Conservation (phyloP, 2,329 filamentous ascomycete species). For the Claviceps spartinae region DNA sequence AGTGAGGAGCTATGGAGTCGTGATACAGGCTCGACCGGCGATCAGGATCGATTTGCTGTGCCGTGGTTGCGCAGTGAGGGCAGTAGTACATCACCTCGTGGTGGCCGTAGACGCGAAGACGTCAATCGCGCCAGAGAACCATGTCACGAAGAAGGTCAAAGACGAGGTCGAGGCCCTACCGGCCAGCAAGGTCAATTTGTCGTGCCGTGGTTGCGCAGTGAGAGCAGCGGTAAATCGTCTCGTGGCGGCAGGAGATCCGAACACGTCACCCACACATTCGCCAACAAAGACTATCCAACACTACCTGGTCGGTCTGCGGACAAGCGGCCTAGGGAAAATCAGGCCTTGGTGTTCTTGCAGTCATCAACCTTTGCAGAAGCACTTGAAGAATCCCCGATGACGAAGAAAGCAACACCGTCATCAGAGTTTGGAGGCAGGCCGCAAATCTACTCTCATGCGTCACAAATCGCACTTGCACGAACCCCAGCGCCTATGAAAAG, state of each 20-base stretch:
- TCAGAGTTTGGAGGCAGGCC: neutral
- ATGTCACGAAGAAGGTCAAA: neutral
- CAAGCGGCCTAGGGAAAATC: neutral
- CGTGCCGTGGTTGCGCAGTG: neutral
- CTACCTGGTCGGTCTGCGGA: neutral
- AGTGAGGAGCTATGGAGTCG: neutral
- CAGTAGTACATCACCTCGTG: neutral
- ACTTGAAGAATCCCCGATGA: neutral
- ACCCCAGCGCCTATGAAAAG: neutral
- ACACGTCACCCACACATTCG: neutral
- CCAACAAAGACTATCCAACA: neutral
- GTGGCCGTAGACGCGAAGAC: neutral
- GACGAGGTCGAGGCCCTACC: neutral
- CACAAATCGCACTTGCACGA: constrained; percentile 2
- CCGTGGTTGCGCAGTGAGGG: neutral
- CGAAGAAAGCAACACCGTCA: neutral
- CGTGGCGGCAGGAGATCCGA: neutral
- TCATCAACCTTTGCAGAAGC: neutral
- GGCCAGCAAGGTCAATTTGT: neutral
- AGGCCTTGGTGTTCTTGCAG: too few species aligned
- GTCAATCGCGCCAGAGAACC: neutral
- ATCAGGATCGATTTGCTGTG: neutral
- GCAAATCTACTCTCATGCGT: neutral
- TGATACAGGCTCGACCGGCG: neutral
- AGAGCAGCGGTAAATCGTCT: neutral